Evolutionary conservation across 352 stramenopile genomes (phyloP).

Genomic region (Globisporangium nagaii): DNA sequence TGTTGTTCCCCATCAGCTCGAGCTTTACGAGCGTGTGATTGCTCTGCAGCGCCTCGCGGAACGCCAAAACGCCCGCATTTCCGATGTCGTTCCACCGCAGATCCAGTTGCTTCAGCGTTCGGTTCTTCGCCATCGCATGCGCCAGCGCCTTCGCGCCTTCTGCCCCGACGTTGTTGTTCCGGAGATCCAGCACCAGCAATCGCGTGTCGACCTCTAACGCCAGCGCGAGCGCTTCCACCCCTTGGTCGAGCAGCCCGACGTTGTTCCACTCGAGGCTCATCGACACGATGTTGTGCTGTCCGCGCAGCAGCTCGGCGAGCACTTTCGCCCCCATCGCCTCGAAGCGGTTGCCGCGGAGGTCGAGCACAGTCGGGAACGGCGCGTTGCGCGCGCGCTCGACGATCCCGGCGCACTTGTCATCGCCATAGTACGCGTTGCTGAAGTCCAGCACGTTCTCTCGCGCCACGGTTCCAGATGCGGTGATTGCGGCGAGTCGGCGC

Average conservation of each 20-base stretch:
- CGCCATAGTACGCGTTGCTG: slow-evolving; percentile 67
- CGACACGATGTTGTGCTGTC: slow-evolving; percentile 45
- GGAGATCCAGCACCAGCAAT: slow-evolving; percentile 64
- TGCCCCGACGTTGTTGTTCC: slow-evolving; percentile 80
- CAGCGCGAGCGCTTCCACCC: slow-evolving; percentile 50
- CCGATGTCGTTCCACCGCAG: slow-evolving; percentile 82
- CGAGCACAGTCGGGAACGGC: slow-evolving; percentile 35
- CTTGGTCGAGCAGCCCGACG: slow-evolving; percentile 67
- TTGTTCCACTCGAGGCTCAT: slow-evolving; percentile 84
- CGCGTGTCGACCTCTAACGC: slow-evolving; percentile 62
- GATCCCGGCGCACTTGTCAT: slow-evolving; percentile 63
- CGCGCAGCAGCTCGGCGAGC: slow-evolving; percentile 48
- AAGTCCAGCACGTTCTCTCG: slow-evolving; percentile 42
- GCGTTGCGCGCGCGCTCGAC: slow-evolving; percentile 36
- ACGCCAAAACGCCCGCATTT: slow-evolving; percentile 61
- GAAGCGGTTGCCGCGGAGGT: slow-evolving; percentile 77
- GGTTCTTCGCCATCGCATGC: slow-evolving; percentile 47
- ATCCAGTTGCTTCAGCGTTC: slow-evolving; percentile 65
- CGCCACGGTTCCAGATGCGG: background rate
- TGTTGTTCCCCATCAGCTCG: slow-evolving; percentile 76
- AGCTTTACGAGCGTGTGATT: slow-evolving; percentile 59
- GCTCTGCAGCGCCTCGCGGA: slow-evolving; percentile 64
- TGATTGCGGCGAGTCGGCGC: background rate
- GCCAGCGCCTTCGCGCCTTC: slow-evolving; percentile 68
- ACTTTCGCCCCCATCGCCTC: slow-evolving; percentile 42